Conservation (phyloP, 164 flowering plant species). For the Euptelea pleiosperma region DNA sequence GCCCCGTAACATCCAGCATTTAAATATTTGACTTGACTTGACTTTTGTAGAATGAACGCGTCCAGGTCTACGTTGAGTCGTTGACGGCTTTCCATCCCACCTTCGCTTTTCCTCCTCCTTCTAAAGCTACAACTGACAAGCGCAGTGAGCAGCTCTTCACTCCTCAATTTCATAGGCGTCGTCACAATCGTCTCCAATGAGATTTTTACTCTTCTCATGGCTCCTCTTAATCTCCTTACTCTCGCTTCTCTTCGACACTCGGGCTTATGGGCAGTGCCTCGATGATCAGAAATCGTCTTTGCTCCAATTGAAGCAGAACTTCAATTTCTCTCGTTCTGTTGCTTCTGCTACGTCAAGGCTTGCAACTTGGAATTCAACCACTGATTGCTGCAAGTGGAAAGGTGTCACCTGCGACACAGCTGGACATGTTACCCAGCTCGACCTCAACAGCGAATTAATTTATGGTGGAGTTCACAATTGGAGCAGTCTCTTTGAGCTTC, state of each 20-base stretch:
- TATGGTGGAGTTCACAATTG: constrained; percentile 21
- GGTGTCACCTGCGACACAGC: constrained; percentile 32
- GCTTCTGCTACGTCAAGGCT: constrained; percentile 10
- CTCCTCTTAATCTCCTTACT: constrained; percentile 7
- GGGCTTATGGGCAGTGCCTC: constrained; percentile 21
- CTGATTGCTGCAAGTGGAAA: constrained; percentile 36
- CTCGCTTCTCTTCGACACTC: constrained; percentile 1
- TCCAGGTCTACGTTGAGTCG: no score
- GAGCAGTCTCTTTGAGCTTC: constrained; percentile 30
- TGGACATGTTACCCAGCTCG: constrained; percentile 31
- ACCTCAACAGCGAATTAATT: constrained; percentile 27
- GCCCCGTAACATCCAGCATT: no score
- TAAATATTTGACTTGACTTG: no score
- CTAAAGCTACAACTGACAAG: no score
- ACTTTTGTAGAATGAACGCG: no score
- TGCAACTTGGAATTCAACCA: constrained; percentile 28
- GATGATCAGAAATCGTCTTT: constrained; percentile 26
- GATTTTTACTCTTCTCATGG: constrained; percentile 19
- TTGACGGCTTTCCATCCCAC: no score
- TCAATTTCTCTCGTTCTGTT: constrained; percentile 2
- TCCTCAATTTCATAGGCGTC: constrained; percentile 8
- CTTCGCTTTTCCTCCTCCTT: no score
- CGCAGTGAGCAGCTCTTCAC: background rate
- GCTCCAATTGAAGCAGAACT: constrained; percentile 28
- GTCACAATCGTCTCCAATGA: constrained; percentile 20